Conservation (phyloP, 2,329 filamentous ascomycete genomes). For the Stagonosporopsis cucurbitacearum region DNA sequence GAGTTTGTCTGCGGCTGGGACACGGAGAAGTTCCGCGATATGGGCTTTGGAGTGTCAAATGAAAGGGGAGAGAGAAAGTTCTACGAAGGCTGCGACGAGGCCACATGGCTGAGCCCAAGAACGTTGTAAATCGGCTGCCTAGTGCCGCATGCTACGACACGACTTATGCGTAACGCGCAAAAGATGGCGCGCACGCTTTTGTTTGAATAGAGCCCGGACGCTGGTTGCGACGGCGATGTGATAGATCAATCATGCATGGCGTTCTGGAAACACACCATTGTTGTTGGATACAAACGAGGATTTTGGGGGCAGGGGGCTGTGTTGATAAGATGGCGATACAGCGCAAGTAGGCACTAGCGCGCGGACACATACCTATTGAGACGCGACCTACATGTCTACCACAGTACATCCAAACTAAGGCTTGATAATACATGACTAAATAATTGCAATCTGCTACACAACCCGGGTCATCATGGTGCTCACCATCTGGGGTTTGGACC, state of each 20-base stretch:
- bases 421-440: background rate
- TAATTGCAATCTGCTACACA: background rate
- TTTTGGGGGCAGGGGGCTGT: background rate
- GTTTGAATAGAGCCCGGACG: constrained; percentile 13
- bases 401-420: background rate
- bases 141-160: constrained; percentile 1
- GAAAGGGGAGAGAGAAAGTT: constrained; percentile 40
- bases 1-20: constrained; percentile 51
- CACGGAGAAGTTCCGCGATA: constrained; percentile 42
- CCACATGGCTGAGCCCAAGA: constrained; percentile 49
- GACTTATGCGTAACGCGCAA: background rate
- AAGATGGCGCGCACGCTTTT: constrained; percentile 1
- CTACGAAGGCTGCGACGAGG: constrained; percentile 46
- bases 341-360: background rate
- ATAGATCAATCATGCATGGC: constrained; percentile 34
- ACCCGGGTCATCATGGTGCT: background rate
- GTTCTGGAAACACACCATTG: constrained; percentile 28
- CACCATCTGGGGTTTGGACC: too few species aligned
- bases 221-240: constrained; percentile 33
- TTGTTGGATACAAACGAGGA: constrained; percentile 14
- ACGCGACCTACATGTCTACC: background rate
- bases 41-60: constrained; percentile 44
- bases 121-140: constrained; percentile 19
- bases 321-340: constrained; percentile 3
- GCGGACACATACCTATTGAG: constrained; percentile 3